These are phyloP conservation scores for Penicillium janthinellum DNA, from an alignment of 2,329 filamentous ascomycete species.

Conservation along the genomic window DNA sequence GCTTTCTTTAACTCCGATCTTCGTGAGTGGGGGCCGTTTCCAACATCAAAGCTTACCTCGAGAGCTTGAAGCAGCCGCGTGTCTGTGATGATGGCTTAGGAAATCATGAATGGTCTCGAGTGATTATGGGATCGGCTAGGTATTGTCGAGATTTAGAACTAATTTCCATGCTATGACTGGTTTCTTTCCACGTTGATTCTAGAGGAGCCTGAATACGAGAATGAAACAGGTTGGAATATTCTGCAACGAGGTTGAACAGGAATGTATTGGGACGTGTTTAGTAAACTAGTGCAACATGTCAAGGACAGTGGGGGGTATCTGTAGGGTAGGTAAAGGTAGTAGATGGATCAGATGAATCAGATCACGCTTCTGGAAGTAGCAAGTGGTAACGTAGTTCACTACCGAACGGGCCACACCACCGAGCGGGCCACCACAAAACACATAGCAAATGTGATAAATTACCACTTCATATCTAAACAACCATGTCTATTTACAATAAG, in stretches of 20 bases:
- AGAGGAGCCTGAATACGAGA: no score
- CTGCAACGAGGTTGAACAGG: not conserved
- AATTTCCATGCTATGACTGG: no score
- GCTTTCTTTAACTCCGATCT: not conserved
- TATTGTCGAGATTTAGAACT: not conserved
- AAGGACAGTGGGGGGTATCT: conserved; percentile 11
- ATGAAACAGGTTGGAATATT: no score
- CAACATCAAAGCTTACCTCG: no score
- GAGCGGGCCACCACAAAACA: no score
- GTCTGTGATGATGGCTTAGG: not conserved
- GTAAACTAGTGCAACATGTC: not conserved
- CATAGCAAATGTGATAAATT: no score
- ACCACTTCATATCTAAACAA: no score
- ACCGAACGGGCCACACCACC: no score
- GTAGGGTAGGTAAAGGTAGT: not conserved
- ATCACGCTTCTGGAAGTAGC: not conserved
- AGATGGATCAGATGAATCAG: not conserved
- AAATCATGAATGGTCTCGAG: no score
- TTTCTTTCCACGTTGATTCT: not conserved
- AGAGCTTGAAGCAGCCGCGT: not conserved
- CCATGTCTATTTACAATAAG: no score
- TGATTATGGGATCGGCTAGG: not conserved
- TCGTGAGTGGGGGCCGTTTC: not conserved
- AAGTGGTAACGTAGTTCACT: no score
- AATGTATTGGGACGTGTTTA: not conserved